Base-by-base conservation (phyloP, 2,329 filamentous ascomycete genomes). In the Epichloe sp. region DNA sequence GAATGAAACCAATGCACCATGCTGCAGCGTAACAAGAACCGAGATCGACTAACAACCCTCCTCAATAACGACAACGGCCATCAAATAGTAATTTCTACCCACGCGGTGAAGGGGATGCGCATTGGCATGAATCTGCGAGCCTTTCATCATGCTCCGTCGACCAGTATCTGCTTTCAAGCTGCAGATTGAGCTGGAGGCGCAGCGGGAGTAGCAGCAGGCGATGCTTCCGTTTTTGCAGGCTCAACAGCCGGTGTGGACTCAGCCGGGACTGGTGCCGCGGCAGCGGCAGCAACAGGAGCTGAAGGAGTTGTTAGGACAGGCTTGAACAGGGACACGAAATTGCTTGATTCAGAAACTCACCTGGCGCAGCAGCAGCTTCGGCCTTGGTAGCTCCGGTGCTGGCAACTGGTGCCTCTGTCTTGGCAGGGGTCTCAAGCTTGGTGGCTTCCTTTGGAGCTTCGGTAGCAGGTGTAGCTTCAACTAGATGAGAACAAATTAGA, bases 141-240 rank as follows among this genome's bases (percentile, higher is more conserved):
- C 10, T 10, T 14, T 31, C 19, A 38, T 44, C 40, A 19, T 23
- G n/a, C 34, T 35, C n/a, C 17, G 47, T 26, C 38, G 38, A 36
- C 4, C 17, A 11, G n/a, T n/a, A 42, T 19, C 38, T 17, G 15
- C 12, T 8, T 49, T 52, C 42, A 52, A 43, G 41, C 48, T 43
- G 48, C 19, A 38, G 41, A 17, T 44, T 23, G 17, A 36, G 15
- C 31, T 49, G 50, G 23, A 12, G 26, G 12, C n/a, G 51, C 26
- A 11, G 53, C 52, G 35, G 50, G 35, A 5, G 36, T 48, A 52
- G 49, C 40, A 49, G 37, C 62, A 19, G 65, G 53, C 44, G 63
- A 62, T 36, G 59, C 53, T 36, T 58, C 65, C 35, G 60, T 56
- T 55, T 61, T 58, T 12, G 52, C 56, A n/a, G 60, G 52, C 49